Base-by-base conservation (phyloP, 768 basidiomycete genomes). In the Mycena floridula region DNA sequence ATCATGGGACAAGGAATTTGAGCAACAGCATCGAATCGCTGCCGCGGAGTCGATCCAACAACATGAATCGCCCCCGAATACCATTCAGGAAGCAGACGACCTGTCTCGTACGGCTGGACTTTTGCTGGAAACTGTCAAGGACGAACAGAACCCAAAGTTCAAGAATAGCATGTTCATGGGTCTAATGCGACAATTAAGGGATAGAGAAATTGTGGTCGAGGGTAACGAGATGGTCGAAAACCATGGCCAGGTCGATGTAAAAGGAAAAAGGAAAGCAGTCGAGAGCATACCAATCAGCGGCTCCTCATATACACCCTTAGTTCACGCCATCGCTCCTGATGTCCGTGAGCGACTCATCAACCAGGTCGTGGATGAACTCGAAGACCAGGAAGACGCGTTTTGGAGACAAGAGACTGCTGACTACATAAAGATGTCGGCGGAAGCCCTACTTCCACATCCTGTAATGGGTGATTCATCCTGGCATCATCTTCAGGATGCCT, bases 81-180 rank as follows among this genome's bases (percentile, higher is more conserved):
- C 32, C 18, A 13, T 15, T 13, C 54, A 35, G 15, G 78, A 81
- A 15, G 66, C 64, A 2, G 88, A 92, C 52, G 82, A 88, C 37
- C 79, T 95, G 37, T 84, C 91, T 2, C 75, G 77, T 23, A 85
- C 89, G 7, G 92, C 92, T 9, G 89, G 79, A 7, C 66, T 81
- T 35, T 74, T 95, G 28, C 66, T 95, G 44, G 79, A 89, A 32
- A 73, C 83, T n/a, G 76, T 94, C 37, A 70, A 76, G 55, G 64
- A 82, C 46, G 87, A 88, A 44, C 72, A 76, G 55, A 91, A 89
- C 56, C 79, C 82, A 26, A 96, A 95, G 59, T 92, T 96, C 56
- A 73, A 79, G 62, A 76, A 89, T 25, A 91, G 89, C 60, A 73
- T 77, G 47, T 96, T 96, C 59, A 70, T 96, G 72, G 73, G 74